Evolutionary conservation across 192 early-diverging fungal genomes (phyloP).

Genomic region (Coemansia sp.): DNA sequence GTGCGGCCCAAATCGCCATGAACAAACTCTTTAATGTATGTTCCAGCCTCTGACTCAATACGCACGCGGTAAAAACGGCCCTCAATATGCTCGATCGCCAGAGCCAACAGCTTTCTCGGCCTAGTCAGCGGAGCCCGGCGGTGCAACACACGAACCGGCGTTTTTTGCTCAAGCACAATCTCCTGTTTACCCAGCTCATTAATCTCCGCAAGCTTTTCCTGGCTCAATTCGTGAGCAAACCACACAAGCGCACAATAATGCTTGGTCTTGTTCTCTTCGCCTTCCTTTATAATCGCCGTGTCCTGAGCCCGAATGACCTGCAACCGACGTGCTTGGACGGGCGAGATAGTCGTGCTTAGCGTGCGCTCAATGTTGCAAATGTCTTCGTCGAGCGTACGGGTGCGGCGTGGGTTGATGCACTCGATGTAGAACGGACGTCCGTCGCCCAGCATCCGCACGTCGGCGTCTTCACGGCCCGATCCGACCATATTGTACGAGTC

Average conservation of each 20-base stretch:
- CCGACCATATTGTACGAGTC: conserved; percentile 76
- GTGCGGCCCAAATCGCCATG: conserved; percentile 91
- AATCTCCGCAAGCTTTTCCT: conserved; percentile 55
- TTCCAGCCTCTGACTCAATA: conserved; percentile 82
- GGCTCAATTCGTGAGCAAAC: conserved; percentile 56
- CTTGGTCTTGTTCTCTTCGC: conserved; percentile 73
- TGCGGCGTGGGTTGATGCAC: conserved; percentile 71
- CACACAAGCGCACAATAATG: conserved; percentile 70
- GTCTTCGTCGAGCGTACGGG: conserved; percentile 29
- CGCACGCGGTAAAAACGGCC: conserved; percentile 59
- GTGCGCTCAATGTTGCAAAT: conserved; percentile 53
- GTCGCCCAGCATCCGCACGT: conserved; percentile 90
- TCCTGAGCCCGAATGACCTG: conserved; percentile 53
- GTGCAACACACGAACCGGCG: conserved; percentile 72
- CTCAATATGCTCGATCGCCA: conserved; percentile 54
- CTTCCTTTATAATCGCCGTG: conserved; percentile 64
- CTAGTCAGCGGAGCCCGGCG: conserved; percentile 63
- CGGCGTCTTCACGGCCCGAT: conserved; percentile 88
- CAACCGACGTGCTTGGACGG: conserved; percentile 57
- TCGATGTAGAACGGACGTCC: conserved; percentile 93
- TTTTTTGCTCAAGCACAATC: conserved; percentile 63
- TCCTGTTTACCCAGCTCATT: conserved; percentile 49
- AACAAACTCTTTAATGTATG: conserved; percentile 91
- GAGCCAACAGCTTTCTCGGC: conserved; percentile 52
- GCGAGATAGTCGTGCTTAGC: conserved; percentile 41